phyloP scores from a whole-genome alignment of 768 basidiomycete genomes.

The Suillus plorans region DNA sequence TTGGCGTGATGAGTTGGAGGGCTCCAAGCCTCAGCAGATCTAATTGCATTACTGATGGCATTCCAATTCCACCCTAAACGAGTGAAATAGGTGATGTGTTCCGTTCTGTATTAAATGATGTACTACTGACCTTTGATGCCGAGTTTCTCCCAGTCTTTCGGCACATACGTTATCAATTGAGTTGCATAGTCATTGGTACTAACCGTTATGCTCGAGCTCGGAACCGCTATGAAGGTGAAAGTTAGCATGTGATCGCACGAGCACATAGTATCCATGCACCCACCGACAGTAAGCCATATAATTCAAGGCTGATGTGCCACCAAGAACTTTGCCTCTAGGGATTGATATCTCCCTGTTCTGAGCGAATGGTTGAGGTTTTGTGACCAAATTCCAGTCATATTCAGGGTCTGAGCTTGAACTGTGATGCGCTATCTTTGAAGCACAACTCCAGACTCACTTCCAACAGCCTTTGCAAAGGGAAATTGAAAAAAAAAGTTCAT shows the following conservation, averaged over 20 bases:
- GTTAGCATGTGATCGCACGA: not conserved
- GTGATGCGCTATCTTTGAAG: not conserved
- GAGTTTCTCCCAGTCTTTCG: constrained; percentile 14
- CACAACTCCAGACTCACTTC: constrained; percentile 9
- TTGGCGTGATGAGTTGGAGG: constrained; percentile 15
- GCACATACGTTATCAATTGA: not conserved
- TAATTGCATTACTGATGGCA: constrained; percentile 13
- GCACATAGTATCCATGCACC: not conserved
- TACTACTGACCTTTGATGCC: constrained; percentile 15
- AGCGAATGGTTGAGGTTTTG: constrained; percentile 10
- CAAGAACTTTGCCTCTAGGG: constrained; percentile 14
- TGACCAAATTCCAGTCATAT: constrained; percentile 17
- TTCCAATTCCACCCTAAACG: constrained; percentile 17
- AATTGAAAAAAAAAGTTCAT: not conserved
- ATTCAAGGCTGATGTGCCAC: constrained; percentile 15
- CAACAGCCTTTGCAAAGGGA: not conserved
- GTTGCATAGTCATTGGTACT: not conserved
- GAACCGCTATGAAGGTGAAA: constrained; percentile 9
- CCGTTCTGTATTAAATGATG: not conserved
- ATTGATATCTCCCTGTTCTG: constrained; percentile 12
- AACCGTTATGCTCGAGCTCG: constrained; percentile 17
- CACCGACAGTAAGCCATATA: constrained; percentile 10
- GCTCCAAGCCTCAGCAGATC: constrained; percentile 16
- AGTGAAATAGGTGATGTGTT: not conserved
- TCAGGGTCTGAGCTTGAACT: constrained; percentile 13